Evolutionary conservation across 495 filamentous ascomycete species (phyloP), one percentile per base, ranked within the genome.

Genomic region (Penicillium verhagenii): DNA sequence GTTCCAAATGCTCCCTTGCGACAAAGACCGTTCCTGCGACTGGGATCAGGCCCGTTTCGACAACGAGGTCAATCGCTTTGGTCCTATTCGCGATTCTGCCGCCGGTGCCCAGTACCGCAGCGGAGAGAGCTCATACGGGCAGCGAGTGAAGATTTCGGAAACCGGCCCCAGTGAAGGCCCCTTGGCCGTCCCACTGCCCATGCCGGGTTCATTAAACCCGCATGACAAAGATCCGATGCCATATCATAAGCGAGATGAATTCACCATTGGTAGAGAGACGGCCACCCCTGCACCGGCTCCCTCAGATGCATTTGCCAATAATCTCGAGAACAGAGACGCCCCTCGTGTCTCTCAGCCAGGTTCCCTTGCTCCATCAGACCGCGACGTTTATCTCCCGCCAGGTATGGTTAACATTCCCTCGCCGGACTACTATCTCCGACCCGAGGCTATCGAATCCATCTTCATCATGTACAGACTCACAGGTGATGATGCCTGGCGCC

Each of bases 381-480:
- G 42, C 4, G 23, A 45, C 13, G 25, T 26, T 4, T 23, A 45
- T 16, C 42, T 45, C 11, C 42, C 88, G 2, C 69, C 78, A 2
- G 92, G 92, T 8, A 84, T 91, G 61, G 74, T 77, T 3, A 70
- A 66, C 18, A 81, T 96, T 47, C 70, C 63, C 7, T 75, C 73
- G 31, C 72, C 73, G 23, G 77, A 81, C 39, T 97, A 97, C 66
- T 86, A 93, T 51, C 81, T 97, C 52, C 92, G 90, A 42, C 92
- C 92, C 40, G 92, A 96, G 76, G 92, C 92, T 3, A 96, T 96
- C 58, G 92, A 96, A 68, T 95, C 90, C 1, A 90, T 96, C 13
- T 96, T 91, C 80, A 92, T 95, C 76, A 91, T 96, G 88, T 96
- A 89, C 76, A 89, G 92, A 63, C 86, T 94, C 58, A 96, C 91